Evolutionary conservation across 2,329 filamentous ascomycete species (phyloP), one percentile per base, ranked within the genome.

Genomic region (Exophiala phaeomuriformis): DNA sequence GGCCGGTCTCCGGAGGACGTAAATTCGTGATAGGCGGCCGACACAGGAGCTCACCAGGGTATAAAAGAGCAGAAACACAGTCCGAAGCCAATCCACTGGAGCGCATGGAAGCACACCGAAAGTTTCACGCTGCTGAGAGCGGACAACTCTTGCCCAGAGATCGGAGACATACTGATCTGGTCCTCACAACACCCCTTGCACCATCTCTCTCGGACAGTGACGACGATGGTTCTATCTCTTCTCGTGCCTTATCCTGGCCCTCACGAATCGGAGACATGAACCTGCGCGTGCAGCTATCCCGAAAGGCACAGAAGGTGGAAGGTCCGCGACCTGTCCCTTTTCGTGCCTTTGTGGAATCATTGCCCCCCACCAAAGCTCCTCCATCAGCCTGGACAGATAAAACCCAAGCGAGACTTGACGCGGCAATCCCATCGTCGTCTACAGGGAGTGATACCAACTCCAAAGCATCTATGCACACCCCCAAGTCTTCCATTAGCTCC

Each of bases 91-190:
- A 63, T 31, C 49, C 52, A 7, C 50, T 63, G n/a, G 57, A 60
- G 19, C 49, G 57, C 9, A 63, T 63, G 59, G 57, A 63, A 46
- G 58, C 58, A 31, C 58, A 61, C 51, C 52, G 61, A 27, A 59
- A 52, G 37, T 53, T 61, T 42, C 61, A 63, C 47, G 58, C 60
- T n/a, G 61, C 61, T 31, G 61, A 63, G 37, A 58, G 56, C 40
- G 60, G 61, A 31, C 60, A 62, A 43, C 44, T 62, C 5, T 44
- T 52, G 1, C 56, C 60, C 9, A 56, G 58, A 30, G 40, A 37
- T 33, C 54, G 52, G 10, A 52, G 49, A 37, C 44, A 54, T 42
- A 53, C 51, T 10, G 50, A 57, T 36, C 19, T 51, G 42, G 49
- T 39, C 5, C 29, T 51, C 37, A 52, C 45, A 5, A 49, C 47